These are phyloP conservation scores for Hypoxylon lenormandii DNA, from an alignment of 495 filamentous ascomycete species.

Conservation along the genomic window DNA sequence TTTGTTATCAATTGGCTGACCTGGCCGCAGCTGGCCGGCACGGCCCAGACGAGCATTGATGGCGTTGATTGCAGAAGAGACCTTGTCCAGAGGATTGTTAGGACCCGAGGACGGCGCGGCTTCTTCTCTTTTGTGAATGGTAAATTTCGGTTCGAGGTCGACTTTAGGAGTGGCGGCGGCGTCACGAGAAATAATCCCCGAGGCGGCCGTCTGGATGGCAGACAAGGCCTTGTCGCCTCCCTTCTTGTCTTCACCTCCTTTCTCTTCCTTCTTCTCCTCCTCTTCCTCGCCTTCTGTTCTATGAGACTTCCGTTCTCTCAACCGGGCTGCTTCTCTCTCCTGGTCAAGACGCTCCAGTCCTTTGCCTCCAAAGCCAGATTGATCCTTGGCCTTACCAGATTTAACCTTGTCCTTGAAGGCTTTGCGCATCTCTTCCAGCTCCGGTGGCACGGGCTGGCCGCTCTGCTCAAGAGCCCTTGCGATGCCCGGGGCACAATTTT, in stretches of 20 bases:
- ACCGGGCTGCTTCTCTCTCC: slow-evolving; percentile 85
- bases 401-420: slow-evolving; percentile 89
- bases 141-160: slow-evolving; percentile 68
- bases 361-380: slow-evolving; percentile 92
- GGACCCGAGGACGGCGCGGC: slow-evolving; percentile 61
- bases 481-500: slow-evolving; percentile 88
- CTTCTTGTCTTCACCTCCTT: slow-evolving; percentile 68
- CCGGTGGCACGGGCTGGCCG: slow-evolving; percentile 81
- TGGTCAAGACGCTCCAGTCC: slow-evolving; percentile 90
- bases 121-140: slow-evolving; percentile 78
- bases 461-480: slow-evolving; percentile 94
- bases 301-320: slow-evolving; percentile 85
- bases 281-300: slow-evolving; percentile 91
- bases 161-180: slow-evolving; percentile 48
- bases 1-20: slow-evolving; percentile 98
- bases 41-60: slow-evolving; percentile 89
- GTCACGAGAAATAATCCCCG: slow-evolving; percentile 66
- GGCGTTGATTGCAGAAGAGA: slow-evolving; percentile 82
- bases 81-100: slow-evolving; percentile 82
- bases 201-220: slow-evolving; percentile 70
- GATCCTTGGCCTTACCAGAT: slow-evolving; percentile 87
- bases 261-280: slow-evolving; percentile 82
- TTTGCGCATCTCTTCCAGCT: slow-evolving; percentile 69
- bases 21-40: slow-evolving; percentile 84
- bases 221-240: slow-evolving; percentile 72